Percentiles rank a stretch among this genome's conserved stretches.
Conservation (phyloP, 208 protist species). For the Trypanosoma brucei region DNA sequence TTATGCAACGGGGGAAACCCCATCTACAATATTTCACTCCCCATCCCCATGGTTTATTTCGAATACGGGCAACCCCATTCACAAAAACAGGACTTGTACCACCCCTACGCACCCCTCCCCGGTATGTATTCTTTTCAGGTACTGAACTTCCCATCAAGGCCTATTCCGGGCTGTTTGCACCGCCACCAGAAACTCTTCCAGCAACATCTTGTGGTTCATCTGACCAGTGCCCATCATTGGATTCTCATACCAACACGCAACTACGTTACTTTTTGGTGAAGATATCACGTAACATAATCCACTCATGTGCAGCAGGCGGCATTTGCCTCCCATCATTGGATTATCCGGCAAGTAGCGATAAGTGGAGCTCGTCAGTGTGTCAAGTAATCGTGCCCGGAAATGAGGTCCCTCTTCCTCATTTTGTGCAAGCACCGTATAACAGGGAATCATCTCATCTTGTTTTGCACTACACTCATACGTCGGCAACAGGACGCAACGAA, state of each 20-base stretch:
- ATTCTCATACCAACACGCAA: conserved; percentile 81
- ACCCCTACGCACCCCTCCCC: too few relatives aligned
- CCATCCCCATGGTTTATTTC: too few relatives aligned
- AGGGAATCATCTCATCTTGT: conserved; percentile 25
- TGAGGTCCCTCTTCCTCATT: conserved; percentile 29
- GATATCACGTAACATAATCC: conserved; percentile 66
- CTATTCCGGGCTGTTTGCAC: conserved; percentile 17
- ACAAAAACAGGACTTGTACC: too few relatives aligned
- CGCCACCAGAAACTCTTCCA: conserved; percentile 40
- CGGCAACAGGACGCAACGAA: conserved; percentile 58
- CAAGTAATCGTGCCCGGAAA: conserved; percentile 43
- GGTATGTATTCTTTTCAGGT: too few relatives aligned
- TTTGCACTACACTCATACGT: conserved; percentile 30
- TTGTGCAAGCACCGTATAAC: conserved; percentile 37
- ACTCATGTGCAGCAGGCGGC: conserved; percentile 58
- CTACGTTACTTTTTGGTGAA: conserved; percentile 6
- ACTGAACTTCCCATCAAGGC: too few relatives aligned
- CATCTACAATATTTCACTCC: too few relatives aligned
- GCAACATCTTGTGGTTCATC: conserved; percentile 45
- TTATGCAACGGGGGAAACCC: too few relatives aligned
- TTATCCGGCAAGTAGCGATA: conserved; percentile 66
- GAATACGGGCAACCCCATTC: too few relatives aligned
- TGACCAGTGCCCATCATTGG: conserved; percentile 44
- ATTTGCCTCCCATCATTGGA: conserved; percentile 55
- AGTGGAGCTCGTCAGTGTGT: conserved; percentile 28